phyloP scores from a whole-genome alignment of 2,329 filamentous ascomycete genomes.

The Calcarisporium arbuscula region DNA sequence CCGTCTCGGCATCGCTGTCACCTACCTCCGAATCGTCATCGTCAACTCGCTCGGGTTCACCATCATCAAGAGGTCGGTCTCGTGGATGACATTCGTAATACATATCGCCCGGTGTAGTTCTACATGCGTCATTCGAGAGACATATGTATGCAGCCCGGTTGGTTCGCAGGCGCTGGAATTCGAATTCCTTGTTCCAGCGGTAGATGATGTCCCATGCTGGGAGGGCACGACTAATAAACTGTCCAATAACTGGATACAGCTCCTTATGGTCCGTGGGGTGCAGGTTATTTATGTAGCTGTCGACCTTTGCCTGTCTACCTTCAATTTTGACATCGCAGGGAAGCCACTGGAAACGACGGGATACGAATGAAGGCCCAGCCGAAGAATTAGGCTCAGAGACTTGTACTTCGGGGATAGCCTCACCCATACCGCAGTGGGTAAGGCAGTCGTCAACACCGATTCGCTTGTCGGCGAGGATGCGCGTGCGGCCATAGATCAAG shows the following conservation, averaged over 20 bases:
- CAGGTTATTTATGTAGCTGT: constrained; percentile 48
- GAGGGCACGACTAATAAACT: constrained; percentile 3
- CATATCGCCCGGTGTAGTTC: too few relatives aligned
- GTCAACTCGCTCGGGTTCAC: constrained; percentile 15
- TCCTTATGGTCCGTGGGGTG: constrained; percentile 29
- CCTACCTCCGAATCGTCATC: constrained; percentile 10
- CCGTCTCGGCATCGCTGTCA: constrained; percentile 13
- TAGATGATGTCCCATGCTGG: constrained; percentile 7
- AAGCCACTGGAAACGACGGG: constrained; percentile 37
- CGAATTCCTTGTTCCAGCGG: constrained; percentile 14
- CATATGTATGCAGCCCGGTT: constrained; percentile 13
- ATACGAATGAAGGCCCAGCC: constrained; percentile 12
- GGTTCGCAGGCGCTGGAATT: constrained; percentile 17
- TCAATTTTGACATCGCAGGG: constrained; percentile 42
- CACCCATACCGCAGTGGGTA: constrained; percentile 25
- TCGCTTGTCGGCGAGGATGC: constrained; percentile 19
- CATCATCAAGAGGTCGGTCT: constrained; percentile 18
- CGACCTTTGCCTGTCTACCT: constrained; percentile 29
- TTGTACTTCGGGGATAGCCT: constrained; percentile 15
- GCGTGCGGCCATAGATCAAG: constrained; percentile 44
- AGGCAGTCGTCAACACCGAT: constrained; percentile 32
- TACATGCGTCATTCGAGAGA: constrained; percentile 12
- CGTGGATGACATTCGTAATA: constrained; percentile 9
- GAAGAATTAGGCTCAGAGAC: constrained; percentile 2
- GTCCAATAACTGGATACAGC: constrained; percentile 4